phyloP scores from a whole-genome alignment of 768 basidiomycete species.

The Dentipellis sp. region DNA sequence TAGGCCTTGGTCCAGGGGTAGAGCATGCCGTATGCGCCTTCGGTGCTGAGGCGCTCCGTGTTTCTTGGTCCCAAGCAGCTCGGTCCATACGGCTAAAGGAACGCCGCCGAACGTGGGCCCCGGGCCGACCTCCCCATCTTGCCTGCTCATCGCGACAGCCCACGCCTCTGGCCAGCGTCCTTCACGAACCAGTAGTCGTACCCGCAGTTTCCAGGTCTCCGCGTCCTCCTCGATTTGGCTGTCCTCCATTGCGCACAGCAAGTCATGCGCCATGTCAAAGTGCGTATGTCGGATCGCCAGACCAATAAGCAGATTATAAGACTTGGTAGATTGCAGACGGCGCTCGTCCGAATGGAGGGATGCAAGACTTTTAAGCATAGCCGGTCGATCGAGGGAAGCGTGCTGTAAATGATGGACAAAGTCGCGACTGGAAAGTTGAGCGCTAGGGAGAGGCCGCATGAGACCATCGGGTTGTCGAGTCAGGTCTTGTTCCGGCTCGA shows the following conservation, averaged over 20 bases:
- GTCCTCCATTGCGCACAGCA: slow-evolving; percentile 40
- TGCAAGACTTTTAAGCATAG: slow-evolving; percentile 15
- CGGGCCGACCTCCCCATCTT: background rate
- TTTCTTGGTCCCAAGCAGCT: slow-evolving; percentile 42
- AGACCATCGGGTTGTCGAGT: no score
- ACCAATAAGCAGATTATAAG: slow-evolving; percentile 35
- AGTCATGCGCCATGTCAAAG: slow-evolving; percentile 33
- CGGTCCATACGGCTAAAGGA: slow-evolving; percentile 48
- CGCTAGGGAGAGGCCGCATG: background rate
- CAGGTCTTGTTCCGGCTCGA: no score
- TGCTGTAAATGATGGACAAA: background rate
- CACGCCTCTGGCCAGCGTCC: slow-evolving; percentile 55
- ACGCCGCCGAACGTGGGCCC: slow-evolving; percentile 2
- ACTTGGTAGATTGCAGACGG: slow-evolving; percentile 25
- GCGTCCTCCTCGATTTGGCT: slow-evolving; percentile 33
- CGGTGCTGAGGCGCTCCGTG: slow-evolving; percentile 22
- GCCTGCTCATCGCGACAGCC: slow-evolving; percentile 15
- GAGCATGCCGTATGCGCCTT: slow-evolving; percentile 10
- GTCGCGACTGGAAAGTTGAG: background rate
- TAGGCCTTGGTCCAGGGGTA: slow-evolving; percentile 7
- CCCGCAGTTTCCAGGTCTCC: slow-evolving; percentile 48
- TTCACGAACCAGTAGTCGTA: slow-evolving; percentile 46
- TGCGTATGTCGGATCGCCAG: slow-evolving; percentile 43
- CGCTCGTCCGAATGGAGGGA: slow-evolving; percentile 44
- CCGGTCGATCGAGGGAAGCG: no score